Base-by-base conservation (phyloP, 176 grass and related monocot genomes). In the Lolium multiflorum region DNA sequence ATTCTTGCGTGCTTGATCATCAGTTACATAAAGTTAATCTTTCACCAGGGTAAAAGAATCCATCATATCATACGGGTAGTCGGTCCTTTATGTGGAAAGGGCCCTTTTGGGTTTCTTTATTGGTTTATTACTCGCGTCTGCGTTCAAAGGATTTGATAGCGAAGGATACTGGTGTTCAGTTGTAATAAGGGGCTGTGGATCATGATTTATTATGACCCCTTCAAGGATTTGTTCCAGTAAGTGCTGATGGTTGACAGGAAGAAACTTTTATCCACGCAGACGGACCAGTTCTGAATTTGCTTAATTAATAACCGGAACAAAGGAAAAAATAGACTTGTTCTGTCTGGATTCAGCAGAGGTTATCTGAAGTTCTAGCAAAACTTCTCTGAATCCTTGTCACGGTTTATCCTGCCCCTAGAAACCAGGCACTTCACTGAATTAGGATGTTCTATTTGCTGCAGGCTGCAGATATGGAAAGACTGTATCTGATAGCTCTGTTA, bases 71-170 rank as follows among this genome's bases (percentile, higher is more conserved):
- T 47, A 47, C 9, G 77, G 76, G n/a, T 65, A 44, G 26, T 69
- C 60, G 17, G 16, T 84, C 83, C 56, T 86, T 84, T 87, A 7
- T 84, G 26, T 77, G 82, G 31, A 49, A 82, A 91, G 28, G 9
- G 64, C 10, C 82, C 13, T 26, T 84, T 87, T 80, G 20, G 25
- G 17, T 84, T 88, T 55, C 28, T 84, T 81, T 84, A 63, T 70
- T 81, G 59, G 79, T 72, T 86, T 79, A 7, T 86, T 83, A 56
- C 17, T 16, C 54, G 41, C 9, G 5, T 63, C 61, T 71, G 61
- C 69, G 31, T 11, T 44, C 79, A 7, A 84, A 74, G 56, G 56
- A 48, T 37, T 88, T 71, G 51, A 48, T 24, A 84, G 17, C 35
- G 21, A 85, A 55, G 76, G 51, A 17, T 76, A 10, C 48, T 46